Percentiles rank a stretch among this genome's conserved stretches.
These are phyloP conservation scores for Chrysoporthe deuterocubensis DNA, from an alignment of 2,329 filamentous ascomycete genomes.

Conservation along the genomic window DNA sequence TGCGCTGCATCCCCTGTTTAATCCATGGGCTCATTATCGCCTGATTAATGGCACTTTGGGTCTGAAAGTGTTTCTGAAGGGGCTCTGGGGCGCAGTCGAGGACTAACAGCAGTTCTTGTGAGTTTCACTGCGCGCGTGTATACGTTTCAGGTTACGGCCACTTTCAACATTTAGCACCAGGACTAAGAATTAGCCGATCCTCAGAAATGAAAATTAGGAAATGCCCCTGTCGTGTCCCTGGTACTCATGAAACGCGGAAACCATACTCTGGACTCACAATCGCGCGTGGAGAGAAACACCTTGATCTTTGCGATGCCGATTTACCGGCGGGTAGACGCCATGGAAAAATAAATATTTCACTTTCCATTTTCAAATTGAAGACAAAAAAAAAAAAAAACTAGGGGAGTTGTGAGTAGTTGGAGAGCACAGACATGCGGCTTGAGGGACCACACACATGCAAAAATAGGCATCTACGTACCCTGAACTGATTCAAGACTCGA, in stretches of 20 bases:
- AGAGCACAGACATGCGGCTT: neutral
- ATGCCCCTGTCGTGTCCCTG: constrained; percentile 4
- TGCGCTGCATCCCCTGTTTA: neutral
- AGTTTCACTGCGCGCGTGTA: neutral
- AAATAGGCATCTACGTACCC: neutral
- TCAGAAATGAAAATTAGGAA: constrained; percentile 1
- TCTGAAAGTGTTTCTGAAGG: constrained; percentile 8
- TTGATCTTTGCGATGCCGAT: neutral
- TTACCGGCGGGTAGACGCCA: neutral
- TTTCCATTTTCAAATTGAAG: no score
- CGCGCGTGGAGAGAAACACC: neutral
- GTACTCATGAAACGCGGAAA: neutral
- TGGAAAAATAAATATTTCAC: neutral
- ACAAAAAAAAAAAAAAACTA: no score
- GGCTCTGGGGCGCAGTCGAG: neutral
- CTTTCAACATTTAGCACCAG: neutral
- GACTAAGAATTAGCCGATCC: constrained; percentile 1
- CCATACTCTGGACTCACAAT: constrained; percentile 3
- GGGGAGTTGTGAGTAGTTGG: no score
- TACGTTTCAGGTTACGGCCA: constrained; percentile 7
- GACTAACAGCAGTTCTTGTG: neutral
- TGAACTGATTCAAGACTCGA: neutral
- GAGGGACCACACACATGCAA: neutral
- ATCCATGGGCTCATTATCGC: constrained; percentile 3
- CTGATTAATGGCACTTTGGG: constrained; percentile 12